A percentile compares a stretch with the other conserved stretches of the same genome.
Evolutionary conservation across 768 basidiomycete species (phyloP).

Genomic region (Rhodotorula babjevae): DNA sequence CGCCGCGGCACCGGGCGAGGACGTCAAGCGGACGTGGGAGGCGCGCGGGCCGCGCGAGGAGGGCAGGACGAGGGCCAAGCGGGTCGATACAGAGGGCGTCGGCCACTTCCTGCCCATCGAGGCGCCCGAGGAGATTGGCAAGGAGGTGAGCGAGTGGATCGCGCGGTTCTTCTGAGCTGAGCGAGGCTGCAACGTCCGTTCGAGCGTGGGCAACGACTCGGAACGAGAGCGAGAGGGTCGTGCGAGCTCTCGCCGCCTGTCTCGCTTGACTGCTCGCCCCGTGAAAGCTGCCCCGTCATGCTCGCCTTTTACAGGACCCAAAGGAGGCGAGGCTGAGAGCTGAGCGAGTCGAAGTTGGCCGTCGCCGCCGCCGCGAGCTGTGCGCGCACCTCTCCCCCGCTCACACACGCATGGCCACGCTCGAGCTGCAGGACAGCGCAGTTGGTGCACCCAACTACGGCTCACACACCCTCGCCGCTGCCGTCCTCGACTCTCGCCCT

Average conservation of each 20-base stretch:
- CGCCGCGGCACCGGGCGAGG: not conserved
- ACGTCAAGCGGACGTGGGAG: not conserved
- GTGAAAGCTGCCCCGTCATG: no score
- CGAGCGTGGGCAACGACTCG: no score
- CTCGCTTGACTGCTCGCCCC: no score
- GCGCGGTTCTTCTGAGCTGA: not conserved
- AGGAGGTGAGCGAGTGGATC: not conserved
- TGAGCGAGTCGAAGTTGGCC: no score
- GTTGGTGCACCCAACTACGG: constrained; percentile 3
- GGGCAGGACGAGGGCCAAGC: not conserved
- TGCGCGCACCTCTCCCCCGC: no score
- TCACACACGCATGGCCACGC: constrained; percentile 4
- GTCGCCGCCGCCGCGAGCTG: no score
- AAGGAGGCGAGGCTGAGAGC: no score
- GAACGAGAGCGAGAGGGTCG: no score
- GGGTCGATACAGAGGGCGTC: not conserved
- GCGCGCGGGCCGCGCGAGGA: not conserved
- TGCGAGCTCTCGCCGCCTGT: no score
- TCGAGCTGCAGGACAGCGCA: constrained; percentile 1
- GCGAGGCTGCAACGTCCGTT: no score
- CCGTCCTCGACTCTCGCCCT: not conserved
- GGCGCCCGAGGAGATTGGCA: not conserved
- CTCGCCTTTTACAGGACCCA: no score
- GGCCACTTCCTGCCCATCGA: constrained; percentile 13
- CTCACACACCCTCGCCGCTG: not conserved